Evolutionary conservation across 1,284 basidiomycete genomes (phyloP), one percentile per base, ranked within the genome.

Genomic region (Fistulinella cinereoalba): DNA sequence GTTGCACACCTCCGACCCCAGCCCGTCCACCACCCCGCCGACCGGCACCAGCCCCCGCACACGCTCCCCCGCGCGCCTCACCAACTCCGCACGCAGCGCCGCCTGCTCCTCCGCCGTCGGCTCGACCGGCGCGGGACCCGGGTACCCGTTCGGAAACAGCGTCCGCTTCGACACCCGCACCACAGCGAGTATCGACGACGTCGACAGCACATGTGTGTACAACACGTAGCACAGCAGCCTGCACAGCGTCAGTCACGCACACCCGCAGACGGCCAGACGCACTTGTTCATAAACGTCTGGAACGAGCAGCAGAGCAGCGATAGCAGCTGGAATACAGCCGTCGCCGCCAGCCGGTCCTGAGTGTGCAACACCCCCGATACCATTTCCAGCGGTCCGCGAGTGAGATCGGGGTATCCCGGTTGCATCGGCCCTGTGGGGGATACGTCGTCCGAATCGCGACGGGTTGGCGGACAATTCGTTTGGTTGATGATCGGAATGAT

Each of bases 111-210:
- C 85, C 0, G 70, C 68, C 0, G 80, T 80, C 21, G 89, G 90
- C 42, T 88, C 84, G 4, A 73, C 68, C 6, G 83, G 79, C 1
- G 80, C 63, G 1, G 80, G 77, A 0, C 76, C 83, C 2, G 88
- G 88, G 67, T 88, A 88, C 18, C 89, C 90, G 49, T 85, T 82
- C 5, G 91, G 89, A 58, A 91, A 92, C 31, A 93, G 71, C 4
- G 80, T 75, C 19, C 74, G 73, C 55, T 87, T 88, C 7, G 77
- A 70, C 8, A 71, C 60, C 38, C 76, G 73, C 23, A 81, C 60
- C 25, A 71, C 52, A 8, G 37, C 79, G 66, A 46, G 74, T 60
- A 42, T 67, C 69, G 37, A 79, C 69, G 41, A 83, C 63, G 47
- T 75, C 3, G 80, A 82, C 21, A 89, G 68, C n/a, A 78, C 66